Conservation (phyloP, 495 filamentous ascomycete genomes). For the Thermochaetoides thermophila region DNA sequence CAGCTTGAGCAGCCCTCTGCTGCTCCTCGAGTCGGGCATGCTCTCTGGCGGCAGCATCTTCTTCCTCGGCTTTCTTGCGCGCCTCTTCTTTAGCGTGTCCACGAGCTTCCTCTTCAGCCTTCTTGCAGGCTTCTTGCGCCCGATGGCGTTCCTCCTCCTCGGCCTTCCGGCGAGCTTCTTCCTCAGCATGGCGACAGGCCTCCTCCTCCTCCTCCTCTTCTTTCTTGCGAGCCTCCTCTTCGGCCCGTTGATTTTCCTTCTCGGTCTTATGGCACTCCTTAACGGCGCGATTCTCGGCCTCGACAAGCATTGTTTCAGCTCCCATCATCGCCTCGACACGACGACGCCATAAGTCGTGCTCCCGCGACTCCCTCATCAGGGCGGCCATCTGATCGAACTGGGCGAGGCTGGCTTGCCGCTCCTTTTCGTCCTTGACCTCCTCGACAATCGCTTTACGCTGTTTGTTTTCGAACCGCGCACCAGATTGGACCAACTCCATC, state of each 20-base stretch:
- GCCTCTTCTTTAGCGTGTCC: too few relatives aligned
- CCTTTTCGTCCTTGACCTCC: background rate
- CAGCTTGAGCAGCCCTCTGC: too few relatives aligned
- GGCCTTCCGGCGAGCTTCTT: conserved; percentile 1
- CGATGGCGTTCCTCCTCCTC: background rate
- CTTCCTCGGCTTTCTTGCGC: background rate
- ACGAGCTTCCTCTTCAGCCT: background rate
- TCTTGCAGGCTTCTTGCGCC: background rate
- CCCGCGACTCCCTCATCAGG: conserved; percentile 1
- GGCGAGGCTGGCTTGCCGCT: background rate
- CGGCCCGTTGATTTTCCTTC: background rate
- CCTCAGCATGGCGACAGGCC: too few relatives aligned
- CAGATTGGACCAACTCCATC: background rate
- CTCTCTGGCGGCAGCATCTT: background rate
- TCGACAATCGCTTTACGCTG: background rate
- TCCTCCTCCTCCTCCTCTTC: background rate
- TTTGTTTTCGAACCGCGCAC: background rate
- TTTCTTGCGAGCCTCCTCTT: background rate
- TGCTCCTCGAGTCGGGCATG: background rate
- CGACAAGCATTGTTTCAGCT: conserved; percentile 1
- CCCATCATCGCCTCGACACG: background rate
- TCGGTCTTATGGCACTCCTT: background rate
- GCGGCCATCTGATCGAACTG: background rate
- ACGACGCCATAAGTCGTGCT: conserved; percentile 1
- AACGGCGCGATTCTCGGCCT: background rate